Evolutionary conservation across 2,329 filamentous ascomycete species (phyloP).

Genomic region (Lojkania enalia): DNA sequence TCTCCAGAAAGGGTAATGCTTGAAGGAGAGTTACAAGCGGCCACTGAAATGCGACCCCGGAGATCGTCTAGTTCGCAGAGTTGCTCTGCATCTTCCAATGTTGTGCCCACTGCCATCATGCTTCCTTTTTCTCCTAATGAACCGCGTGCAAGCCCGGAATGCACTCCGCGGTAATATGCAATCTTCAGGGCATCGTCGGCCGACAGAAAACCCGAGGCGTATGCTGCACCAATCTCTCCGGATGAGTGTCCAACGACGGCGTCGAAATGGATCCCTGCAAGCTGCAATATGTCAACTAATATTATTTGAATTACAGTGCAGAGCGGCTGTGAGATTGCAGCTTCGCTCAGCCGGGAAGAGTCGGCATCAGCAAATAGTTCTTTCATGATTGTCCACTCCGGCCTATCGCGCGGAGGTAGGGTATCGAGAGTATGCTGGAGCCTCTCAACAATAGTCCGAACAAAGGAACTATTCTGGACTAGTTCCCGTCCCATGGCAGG

Average conservation of each 20-base stretch:
- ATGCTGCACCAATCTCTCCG: constrained; percentile 25
- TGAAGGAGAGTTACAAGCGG: constrained; percentile 39
- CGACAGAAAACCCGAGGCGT: constrained; percentile 1
- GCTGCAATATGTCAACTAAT: constrained; percentile 15
- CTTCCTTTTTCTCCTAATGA: constrained; percentile 12
- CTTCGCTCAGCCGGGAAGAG: constrained; percentile 13
- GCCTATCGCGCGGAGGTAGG: neutral
- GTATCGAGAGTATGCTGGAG: constrained; percentile 3
- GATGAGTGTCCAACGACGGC: constrained; percentile 20
- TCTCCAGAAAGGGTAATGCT: constrained; percentile 51
- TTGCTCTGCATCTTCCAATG: constrained; percentile 2
- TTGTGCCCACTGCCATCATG: constrained; percentile 33
- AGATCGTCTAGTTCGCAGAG: constrained; percentile 4
- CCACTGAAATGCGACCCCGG: constrained; percentile 12
- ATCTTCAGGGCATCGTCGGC: neutral
- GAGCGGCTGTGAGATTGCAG: constrained; percentile 6
- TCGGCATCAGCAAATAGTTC: constrained; percentile 30
- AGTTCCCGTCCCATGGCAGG: constrained; percentile 9
- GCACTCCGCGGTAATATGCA: constrained; percentile 7
- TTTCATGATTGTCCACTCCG: neutral
- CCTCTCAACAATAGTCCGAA: neutral
- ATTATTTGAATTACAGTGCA: constrained; percentile 24
- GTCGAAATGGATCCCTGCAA: constrained; percentile 8
- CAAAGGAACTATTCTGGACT: neutral
- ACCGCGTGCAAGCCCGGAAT: neutral